Evolutionary conservation across 148 eudicot genomes (phyloP).

Genomic region (Diospyros kaki): DNA sequence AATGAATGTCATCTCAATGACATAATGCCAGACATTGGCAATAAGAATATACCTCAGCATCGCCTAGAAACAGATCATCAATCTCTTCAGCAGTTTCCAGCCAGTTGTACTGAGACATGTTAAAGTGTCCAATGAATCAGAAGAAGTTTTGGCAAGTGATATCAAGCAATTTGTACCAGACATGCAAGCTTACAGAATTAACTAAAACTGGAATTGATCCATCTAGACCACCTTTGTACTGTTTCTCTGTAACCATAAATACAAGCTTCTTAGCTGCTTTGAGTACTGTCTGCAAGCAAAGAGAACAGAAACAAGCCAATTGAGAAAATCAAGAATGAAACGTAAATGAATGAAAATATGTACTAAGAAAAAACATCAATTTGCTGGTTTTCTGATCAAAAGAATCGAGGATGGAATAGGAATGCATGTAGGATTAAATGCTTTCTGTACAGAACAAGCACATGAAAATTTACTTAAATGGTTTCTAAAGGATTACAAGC

Average conservation of each 20-base stretch:
- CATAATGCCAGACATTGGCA: neutral
- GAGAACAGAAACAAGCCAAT: slow-evolving; percentile 9
- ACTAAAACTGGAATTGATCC: slow-evolving; percentile 38
- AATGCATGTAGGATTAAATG: neutral
- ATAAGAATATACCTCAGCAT: slow-evolving; percentile 6
- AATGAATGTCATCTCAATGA: neutral
- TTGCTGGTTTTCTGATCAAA: neutral
- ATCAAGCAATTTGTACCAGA: neutral
- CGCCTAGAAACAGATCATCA: slow-evolving; percentile 37
- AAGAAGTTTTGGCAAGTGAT: neutral
- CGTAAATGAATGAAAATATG: neutral
- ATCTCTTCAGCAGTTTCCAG: slow-evolving; percentile 40
- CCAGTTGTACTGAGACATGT: slow-evolving; percentile 24
- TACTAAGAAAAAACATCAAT: neutral
- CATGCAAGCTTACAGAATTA: slow-evolving; percentile 17
- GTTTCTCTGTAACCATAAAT: slow-evolving; percentile 26
- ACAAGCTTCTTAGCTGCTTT: slow-evolving; percentile 27
- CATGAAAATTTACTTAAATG: neutral
- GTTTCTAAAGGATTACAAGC: neutral
- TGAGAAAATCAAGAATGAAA: neutral
- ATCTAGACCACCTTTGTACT: slow-evolving; percentile 27
- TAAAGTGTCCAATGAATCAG: neutral
- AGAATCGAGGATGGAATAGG: neutral
- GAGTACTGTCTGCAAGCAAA: slow-evolving; percentile 23
- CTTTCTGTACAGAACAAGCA: neutral